Percentiles rank a stretch among this genome's conserved stretches.
These are phyloP conservation scores for Sutorius eximius DNA, from an alignment of 1,284 basidiomycete genomes.

Conservation along the genomic window DNA sequence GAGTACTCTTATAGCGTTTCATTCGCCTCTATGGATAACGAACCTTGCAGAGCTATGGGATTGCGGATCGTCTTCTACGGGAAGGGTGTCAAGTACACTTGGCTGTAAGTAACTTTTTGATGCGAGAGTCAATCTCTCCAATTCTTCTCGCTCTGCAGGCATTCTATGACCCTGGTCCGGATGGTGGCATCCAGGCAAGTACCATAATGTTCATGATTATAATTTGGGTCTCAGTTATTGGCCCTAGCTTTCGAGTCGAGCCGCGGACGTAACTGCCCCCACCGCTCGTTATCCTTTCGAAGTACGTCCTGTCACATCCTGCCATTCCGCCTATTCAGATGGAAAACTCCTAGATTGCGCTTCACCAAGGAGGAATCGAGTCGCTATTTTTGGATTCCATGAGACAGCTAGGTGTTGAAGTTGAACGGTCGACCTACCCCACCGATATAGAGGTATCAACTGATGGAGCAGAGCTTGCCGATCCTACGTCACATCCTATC, in stretches of 20 bases:
- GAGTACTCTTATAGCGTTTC: not conserved
- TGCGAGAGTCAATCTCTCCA: not conserved
- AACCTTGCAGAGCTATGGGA: constrained; percentile 34
- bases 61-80: constrained; percentile 37
- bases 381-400: constrained; percentile 36
- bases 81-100: constrained; percentile 35
- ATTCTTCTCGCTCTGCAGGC: constrained; percentile 21
- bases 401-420: constrained; percentile 29
- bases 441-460: constrained; percentile 34
- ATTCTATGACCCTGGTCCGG: constrained; percentile 37
- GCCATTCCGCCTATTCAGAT: not conserved
- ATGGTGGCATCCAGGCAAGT: constrained; percentile 33
- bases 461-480: constrained; percentile 31
- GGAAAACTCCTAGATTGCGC: constrained; percentile 21
- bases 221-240: not conserved
- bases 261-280: constrained; percentile 34
- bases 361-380: constrained; percentile 42
- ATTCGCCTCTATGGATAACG: not conserved
- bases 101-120: constrained; percentile 21
- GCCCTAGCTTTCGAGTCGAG: constrained; percentile 32
- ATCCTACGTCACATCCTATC: constrained; percentile 37
- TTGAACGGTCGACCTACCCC: constrained; percentile 37
- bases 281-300: constrained; percentile 39
- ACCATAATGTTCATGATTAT: not conserved
- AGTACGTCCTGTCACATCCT: constrained; percentile 13